Evolutionary conservation across 2,329 filamentous ascomycete species (phyloP), one percentile per base, ranked within the genome.

Genomic region (Xylaria sp.): DNA sequence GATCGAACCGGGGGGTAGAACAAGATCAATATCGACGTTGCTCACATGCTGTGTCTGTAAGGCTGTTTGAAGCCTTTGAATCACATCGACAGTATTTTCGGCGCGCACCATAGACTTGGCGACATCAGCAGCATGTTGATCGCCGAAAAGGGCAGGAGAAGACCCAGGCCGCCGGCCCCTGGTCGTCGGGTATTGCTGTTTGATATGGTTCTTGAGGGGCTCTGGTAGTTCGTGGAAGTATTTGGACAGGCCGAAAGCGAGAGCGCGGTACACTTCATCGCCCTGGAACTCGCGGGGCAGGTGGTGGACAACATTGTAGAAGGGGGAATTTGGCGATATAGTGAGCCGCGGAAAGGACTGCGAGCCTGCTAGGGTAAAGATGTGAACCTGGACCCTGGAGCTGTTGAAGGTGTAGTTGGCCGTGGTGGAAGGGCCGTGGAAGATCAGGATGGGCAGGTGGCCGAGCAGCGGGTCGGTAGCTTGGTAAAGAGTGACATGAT

Each of bases 231-330:
- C 94, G 63, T 86, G 85, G 74, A 97, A 98, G 81, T 97, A 99
- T 76, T 96, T 97, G 81, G 90, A 90, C 68, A 99, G 83, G 58
- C 92, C 93, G 76, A 98, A 96, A 48, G 94, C 95, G 58, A 99
- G 84, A 17, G 90, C 95, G 46, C 95, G 89, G 77, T 90, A 96
- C 67, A 96, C 84, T 77, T 98, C 94, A 75, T 98, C 94, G 71
- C 94, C 94, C 80, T 98, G 95, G 77, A 93, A 93, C 74, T 97
- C 94, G 73, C 93, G 90, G 41, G 95, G 93, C 43, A 99, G 85
- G 75, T 93, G 88, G 74, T 91, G 89, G 75, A 99, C 95, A 56
- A 93, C 94, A 68, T 88, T 86, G 77, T 98, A 98, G 72, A 96
- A 90, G 53, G 92, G 88, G 47, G 94, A 97, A 72, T 91, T 96